phyloP scores from a whole-genome alignment of 352 stramenopile genomes.

The Globisporangium mamillatum region DNA sequence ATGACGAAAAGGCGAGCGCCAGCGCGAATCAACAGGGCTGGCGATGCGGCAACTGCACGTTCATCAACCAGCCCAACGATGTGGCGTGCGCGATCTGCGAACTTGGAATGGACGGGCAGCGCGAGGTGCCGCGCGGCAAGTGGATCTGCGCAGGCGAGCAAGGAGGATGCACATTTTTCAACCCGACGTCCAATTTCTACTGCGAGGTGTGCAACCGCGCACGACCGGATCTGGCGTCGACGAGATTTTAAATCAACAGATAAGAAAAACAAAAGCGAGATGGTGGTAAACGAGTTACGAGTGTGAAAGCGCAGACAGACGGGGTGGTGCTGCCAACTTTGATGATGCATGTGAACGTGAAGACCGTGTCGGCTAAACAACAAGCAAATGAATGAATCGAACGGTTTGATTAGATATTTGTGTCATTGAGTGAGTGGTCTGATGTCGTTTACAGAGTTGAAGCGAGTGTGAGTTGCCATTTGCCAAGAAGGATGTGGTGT shows the following conservation, averaged over 20 bases:
- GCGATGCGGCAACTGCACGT: conserved; percentile 84
- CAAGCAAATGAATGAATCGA: background rate
- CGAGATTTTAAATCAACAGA: conserved; percentile 50
- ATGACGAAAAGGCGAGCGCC: conserved; percentile 17
- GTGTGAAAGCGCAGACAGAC: background rate
- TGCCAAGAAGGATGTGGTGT: background rate
- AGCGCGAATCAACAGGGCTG: conserved; percentile 51
- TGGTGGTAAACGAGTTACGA: background rate
- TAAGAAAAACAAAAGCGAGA: background rate
- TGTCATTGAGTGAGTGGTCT: no score
- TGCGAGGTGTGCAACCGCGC: conserved; percentile 89
- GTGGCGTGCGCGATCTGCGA: conserved; percentile 79
- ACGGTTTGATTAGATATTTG: background rate
- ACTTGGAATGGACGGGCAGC: conserved; percentile 73
- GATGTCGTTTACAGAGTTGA: no score
- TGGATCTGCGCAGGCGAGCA: conserved; percentile 84
- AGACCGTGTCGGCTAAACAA: background rate
- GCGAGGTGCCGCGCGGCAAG: conserved; percentile 76
- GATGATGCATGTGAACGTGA: background rate
- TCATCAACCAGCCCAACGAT: conserved; percentile 78
- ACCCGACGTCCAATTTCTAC: conserved; percentile 77
- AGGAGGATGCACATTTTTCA: conserved; percentile 88
- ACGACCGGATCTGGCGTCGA: conserved; percentile 67
- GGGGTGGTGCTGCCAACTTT: background rate
- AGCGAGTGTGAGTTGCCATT: background rate